These are phyloP conservation scores for Sclerotinia trifoliorum DNA, from an alignment of 2,329 filamentous ascomycete genomes.

Conservation along the genomic window DNA sequence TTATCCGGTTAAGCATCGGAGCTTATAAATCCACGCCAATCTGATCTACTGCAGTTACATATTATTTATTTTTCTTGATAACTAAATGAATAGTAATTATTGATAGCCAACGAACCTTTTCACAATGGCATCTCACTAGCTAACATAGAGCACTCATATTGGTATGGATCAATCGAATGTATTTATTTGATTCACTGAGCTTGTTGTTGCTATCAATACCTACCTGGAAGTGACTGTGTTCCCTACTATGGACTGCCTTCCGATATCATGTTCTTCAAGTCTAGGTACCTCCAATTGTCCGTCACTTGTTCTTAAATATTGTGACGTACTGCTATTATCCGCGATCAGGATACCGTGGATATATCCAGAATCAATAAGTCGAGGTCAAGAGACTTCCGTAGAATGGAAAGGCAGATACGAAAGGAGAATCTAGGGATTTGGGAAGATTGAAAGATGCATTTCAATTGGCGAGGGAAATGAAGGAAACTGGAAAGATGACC, in stretches of 20 bases:
- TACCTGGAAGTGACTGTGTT: neutral
- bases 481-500: neutral
- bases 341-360: neutral
- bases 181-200: neutral
- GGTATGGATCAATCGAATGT: neutral
- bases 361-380: neutral
- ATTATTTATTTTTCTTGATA: constrained; percentile 7
- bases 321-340: neutral
- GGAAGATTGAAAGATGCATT: neutral
- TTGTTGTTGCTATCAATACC: too few relatives aligned
- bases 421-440: neutral
- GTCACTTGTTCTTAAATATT: neutral
- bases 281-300: neutral
- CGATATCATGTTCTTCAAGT: neutral
- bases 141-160: neutral
- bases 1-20: constrained; percentile 9
- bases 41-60: neutral
- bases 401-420: neutral
- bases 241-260: neutral
- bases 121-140: too few relatives aligned
- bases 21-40: neutral
- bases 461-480: neutral
- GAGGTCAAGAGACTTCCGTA: too few relatives aligned
- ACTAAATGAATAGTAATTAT: neutral
- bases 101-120: too few relatives aligned